Conservation (phyloP, 1,284 basidiomycete species). For the Mycosarcoma mackinlayi region DNA sequence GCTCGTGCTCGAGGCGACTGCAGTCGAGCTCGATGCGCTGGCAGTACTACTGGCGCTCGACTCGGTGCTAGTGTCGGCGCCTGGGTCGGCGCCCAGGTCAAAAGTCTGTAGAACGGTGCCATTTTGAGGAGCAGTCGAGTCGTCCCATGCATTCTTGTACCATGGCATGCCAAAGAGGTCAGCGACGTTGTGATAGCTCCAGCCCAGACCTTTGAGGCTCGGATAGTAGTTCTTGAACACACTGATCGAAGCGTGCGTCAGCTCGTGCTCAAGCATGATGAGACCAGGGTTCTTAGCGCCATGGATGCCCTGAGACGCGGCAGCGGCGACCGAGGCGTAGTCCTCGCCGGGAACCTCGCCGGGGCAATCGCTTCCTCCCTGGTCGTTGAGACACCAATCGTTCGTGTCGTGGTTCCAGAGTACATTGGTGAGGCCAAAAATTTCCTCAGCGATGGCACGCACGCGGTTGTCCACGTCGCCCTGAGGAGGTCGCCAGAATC, state of each 20-base stretch:
- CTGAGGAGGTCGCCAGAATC: slow-evolving; percentile 69
- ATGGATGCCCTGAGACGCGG: slow-evolving; percentile 30
- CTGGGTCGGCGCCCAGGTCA: slow-evolving; percentile 4
- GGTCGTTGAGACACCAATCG: slow-evolving; percentile 64
- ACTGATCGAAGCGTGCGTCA: slow-evolving; percentile 74
- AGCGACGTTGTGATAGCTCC: slow-evolving; percentile 70
- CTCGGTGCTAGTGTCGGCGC: not conserved
- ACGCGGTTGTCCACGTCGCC: slow-evolving; percentile 68
- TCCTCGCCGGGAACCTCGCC: slow-evolving; percentile 37
- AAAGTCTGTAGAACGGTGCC: slow-evolving; percentile 34
- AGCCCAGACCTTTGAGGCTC: slow-evolving; percentile 75
- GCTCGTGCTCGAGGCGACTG: not conserved
- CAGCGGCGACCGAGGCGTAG: slow-evolving; percentile 32
- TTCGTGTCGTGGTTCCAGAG: slow-evolving; percentile 64
- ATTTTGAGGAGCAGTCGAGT: slow-evolving; percentile 18
- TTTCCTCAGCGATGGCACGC: slow-evolving; percentile 58
- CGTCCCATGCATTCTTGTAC: slow-evolving; percentile 54
- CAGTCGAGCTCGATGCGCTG: slow-evolving; percentile 2
- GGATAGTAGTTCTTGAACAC: slow-evolving; percentile 79
- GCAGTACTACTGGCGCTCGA: no score
- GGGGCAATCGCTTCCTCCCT: slow-evolving; percentile 45
- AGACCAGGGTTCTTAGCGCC: slow-evolving; percentile 74
- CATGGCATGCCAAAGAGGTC: slow-evolving; percentile 45
- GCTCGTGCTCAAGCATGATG: slow-evolving; percentile 85
- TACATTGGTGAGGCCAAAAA: slow-evolving; percentile 67